A percentile compares a stretch with the other conserved stretches of the same genome.
These are phyloP conservation scores for Bruguiera sexangula DNA, from an alignment of 345 rosid genomes.

Conservation along the genomic window DNA sequence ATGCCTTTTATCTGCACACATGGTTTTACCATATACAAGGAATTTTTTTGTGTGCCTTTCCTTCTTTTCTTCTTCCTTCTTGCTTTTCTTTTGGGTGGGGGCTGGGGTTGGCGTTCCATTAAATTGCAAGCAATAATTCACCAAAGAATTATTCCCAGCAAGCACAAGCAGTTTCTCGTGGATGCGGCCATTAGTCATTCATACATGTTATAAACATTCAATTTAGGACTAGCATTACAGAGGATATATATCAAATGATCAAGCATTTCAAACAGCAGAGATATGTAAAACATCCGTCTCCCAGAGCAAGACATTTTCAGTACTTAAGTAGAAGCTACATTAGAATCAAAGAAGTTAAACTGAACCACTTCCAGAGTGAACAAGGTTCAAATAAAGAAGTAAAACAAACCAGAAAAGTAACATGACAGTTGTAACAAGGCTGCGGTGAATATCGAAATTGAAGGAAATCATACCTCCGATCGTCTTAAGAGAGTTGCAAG, in stretches of 20 bases:
- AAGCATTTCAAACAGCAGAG: neutral
- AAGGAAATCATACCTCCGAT: slow-evolving; percentile 58
- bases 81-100: too few species aligned
- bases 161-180: too few species aligned
- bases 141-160: neutral
- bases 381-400: neutral
- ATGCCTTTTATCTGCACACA: too few species aligned
- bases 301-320: neutral
- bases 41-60: too few species aligned
- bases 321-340: neutral
- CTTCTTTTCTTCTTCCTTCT: too few species aligned
- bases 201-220: neutral
- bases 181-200: neutral
- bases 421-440: neutral
- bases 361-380: neutral
- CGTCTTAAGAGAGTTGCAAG: slow-evolving; percentile 93
- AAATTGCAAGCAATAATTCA: neutral
- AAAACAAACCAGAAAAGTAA: neutral
- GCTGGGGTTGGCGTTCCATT: neutral
- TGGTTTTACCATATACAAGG: too few species aligned
- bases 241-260: neutral
- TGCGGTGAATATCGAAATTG: neutral
- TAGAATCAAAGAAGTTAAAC: neutral
- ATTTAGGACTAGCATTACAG: neutral
- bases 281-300: neutral